phyloP scores from a whole-genome alignment of 2,329 filamentous ascomycete species.

The Ophiostoma quercus region DNA sequence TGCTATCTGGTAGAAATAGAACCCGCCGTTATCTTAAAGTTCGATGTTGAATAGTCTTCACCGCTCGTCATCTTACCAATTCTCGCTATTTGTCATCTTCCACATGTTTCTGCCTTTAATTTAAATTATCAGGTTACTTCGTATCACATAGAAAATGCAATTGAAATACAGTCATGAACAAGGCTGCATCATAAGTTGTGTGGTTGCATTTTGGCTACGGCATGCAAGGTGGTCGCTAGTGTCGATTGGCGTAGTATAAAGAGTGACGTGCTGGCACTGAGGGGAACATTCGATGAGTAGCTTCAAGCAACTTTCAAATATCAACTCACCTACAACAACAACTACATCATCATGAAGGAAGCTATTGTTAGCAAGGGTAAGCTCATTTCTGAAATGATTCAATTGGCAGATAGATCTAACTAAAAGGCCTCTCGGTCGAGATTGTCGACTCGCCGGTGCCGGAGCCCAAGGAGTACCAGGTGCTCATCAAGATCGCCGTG shows the following conservation, averaged over 20 bases:
- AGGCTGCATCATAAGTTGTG: not conserved
- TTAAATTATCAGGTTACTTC: no score
- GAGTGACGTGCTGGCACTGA: not conserved
- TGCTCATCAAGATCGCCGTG: constrained; percentile 29
- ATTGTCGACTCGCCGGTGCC: constrained; percentile 41
- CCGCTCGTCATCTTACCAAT: no score
- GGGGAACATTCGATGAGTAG: not conserved
- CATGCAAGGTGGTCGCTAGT: not conserved
- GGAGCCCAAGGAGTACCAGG: constrained; percentile 32
- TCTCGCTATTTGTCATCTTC: no score
- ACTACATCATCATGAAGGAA: constrained; percentile 23
- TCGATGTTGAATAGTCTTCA: no score
- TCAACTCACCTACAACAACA: not conserved
- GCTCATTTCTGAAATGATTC: not conserved
- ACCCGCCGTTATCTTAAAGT: no score
- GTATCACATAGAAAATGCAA: not conserved
- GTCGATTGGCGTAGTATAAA: not conserved
- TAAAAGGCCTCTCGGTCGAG: constrained; percentile 34
- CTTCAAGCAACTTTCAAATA: not conserved
- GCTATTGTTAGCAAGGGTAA: constrained; percentile 22
- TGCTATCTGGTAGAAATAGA: no score
- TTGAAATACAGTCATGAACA: not conserved
- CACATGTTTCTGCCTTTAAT: no score
- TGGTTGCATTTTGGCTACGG: not conserved
- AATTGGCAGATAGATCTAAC: no score